Evolutionary conservation across 1,139 yeast species (phyloP), one percentile per base, ranked within the genome.

Genomic region (Debaryomyces coudertii): DNA sequence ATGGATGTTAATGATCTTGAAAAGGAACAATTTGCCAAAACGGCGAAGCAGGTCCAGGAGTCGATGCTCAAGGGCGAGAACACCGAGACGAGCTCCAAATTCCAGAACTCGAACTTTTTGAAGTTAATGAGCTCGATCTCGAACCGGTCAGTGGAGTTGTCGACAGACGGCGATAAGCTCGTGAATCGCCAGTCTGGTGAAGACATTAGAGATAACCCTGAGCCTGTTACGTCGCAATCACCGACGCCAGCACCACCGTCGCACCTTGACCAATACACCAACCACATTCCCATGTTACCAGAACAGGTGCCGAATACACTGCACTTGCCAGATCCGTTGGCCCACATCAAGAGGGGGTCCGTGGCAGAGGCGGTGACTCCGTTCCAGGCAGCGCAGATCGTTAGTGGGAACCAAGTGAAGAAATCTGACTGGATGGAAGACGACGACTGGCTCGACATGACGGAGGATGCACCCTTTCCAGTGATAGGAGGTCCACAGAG

Each of bases 321-420:
- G 49, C 70, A 58, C 41, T 60, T 74, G 22, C 78, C 79, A 2
- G 80, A 75, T 49, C 80, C 80, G 0, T 60, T 75, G 45, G 76
- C 79, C 1, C 80, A 75, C 50, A 62, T 75, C n/a, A 59, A 58
- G 41, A 76, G 73, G 43, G 78, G 78, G 1, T 66, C 59, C 16
- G 56, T 75, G 11, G 57, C 52, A 1, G 68, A 60, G 31, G 51
- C 66, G 15, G 52, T 37, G 15, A 66, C 64, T 42, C 73, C 78
- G 2, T 59, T 75, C 11, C 62, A 68, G 43, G 77, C 79, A 2
- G 80, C 80, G 4, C 62, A 68, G 48, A 59, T 73, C 4, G 57
- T 72, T 7, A 71, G 76, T 53, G 79, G 79, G 0, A 68, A 72
- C 40, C 80, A 75, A 53, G 76, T 74, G 16, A 56, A 60, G 35